phyloP scores from a whole-genome alignment of 805 yeast genomes.

The Kodamaea nitidulidarum region DNA sequence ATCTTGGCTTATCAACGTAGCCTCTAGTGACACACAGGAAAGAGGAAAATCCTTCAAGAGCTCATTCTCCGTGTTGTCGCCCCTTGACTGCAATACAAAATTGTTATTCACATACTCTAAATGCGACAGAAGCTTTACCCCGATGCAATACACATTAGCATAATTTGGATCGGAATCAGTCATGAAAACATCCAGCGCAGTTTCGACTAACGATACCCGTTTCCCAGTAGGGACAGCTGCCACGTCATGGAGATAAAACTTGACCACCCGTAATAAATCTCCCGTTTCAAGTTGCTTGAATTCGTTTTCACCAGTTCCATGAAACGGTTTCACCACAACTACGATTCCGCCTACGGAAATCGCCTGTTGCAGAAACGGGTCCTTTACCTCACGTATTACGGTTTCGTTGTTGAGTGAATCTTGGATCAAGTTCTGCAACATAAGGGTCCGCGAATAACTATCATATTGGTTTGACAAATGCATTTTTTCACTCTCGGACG shows the following conservation, averaged over 20 bases:
- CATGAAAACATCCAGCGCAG: constrained; percentile 9
- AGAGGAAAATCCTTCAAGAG: constrained; percentile 29
- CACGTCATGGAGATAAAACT: constrained; percentile 19
- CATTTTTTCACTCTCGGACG: constrained; percentile 13
- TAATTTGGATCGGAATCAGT: constrained; percentile 17
- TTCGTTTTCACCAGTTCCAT: constrained; percentile 16
- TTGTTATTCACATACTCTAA: constrained; percentile 17
- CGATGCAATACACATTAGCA: constrained; percentile 24
- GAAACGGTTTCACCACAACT: constrained; percentile 28
- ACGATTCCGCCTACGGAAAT: constrained; percentile 27
- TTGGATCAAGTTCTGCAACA: constrained; percentile 22
- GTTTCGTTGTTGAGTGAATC: constrained; percentile 13
- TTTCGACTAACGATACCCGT: constrained; percentile 2
- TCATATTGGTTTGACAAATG: constrained; percentile 18
- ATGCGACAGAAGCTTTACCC: constrained; percentile 26
- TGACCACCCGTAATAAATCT: constrained; percentile 26
- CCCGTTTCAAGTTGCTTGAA: constrained; percentile 26
- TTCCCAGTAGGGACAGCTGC: constrained; percentile 1
- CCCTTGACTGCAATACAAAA: constrained; percentile 13
- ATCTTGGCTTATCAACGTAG: constrained; percentile 21
- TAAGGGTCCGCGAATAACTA: constrained; percentile 24
- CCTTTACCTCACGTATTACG: constrained; percentile 22
- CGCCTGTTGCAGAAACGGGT: constrained; percentile 22
- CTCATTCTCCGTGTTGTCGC: constrained; percentile 12
- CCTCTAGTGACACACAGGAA: constrained; percentile 25